Conservation (phyloP, 2,329 filamentous ascomycete genomes). For the Ceratocystis harringtonii region DNA sequence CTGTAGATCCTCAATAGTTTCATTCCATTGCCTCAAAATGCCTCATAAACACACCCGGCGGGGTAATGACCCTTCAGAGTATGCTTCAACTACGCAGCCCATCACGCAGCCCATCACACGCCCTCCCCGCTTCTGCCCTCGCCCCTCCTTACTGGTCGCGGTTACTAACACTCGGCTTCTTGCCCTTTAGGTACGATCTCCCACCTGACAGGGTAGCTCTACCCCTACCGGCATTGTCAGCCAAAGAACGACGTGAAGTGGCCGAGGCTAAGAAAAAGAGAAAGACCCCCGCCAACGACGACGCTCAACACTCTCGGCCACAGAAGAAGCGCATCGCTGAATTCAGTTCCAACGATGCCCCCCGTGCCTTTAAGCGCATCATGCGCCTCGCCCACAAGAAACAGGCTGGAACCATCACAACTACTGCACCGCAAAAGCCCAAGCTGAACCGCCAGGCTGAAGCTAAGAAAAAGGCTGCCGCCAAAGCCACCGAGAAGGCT, state of each 20-base stretch:
- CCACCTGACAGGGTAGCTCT: slow-evolving; percentile 9
- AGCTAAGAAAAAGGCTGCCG: slow-evolving; percentile 21
- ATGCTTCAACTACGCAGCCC: slow-evolving; percentile 20
- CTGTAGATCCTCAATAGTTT: not conserved
- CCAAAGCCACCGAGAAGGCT: slow-evolving; percentile 28
- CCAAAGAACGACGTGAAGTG: slow-evolving; percentile 14
- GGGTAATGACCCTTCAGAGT: slow-evolving; percentile 40
- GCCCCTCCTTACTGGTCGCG: not conserved
- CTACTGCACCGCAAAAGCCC: slow-evolving; percentile 19
- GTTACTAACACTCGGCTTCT: not conserved
- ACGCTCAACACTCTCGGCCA: slow-evolving; percentile 25
- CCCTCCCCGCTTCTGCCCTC: not conserved
- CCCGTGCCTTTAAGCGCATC: slow-evolving; percentile 70
- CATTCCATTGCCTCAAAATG: slow-evolving; percentile 36
- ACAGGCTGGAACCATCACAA: slow-evolving; percentile 11
- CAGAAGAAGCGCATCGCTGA: slow-evolving; percentile 23
- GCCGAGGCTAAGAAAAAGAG: slow-evolving; percentile 21
- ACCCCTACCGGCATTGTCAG: slow-evolving; percentile 12
- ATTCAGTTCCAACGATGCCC: slow-evolving; percentile 57
- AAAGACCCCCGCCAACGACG: slow-evolving; percentile 26
- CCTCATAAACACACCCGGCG: slow-evolving; percentile 75
- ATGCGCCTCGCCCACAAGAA: slow-evolving; percentile 51
- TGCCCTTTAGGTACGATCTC: slow-evolving; percentile 9
- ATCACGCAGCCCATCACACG: not conserved
- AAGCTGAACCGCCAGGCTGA: slow-evolving; percentile 11